These are phyloP conservation scores for Tirmania nivea DNA, from an alignment of 495 filamentous ascomycete species.

Conservation along the genomic window DNA sequence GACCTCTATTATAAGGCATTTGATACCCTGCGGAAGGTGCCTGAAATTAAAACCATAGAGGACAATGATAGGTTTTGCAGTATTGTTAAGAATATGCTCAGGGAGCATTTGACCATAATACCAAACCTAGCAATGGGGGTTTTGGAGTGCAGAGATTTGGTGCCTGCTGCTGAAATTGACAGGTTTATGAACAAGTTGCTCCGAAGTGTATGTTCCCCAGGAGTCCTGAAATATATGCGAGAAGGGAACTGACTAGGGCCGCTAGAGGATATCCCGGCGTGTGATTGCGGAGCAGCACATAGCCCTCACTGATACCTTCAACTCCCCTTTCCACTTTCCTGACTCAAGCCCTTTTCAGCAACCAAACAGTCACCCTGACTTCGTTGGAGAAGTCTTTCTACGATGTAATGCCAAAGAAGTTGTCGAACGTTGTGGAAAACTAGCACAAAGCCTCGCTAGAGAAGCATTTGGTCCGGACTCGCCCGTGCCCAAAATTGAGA, in stretches of 20 bases:
- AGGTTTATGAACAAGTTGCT: constrained; percentile 88
- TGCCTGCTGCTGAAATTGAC: constrained; percentile 60
- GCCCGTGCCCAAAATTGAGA: constrained; percentile 55
- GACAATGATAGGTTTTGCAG: constrained; percentile 85
- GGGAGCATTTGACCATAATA: constrained; percentile 80
- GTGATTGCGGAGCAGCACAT: constrained; percentile 97
- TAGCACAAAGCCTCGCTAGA: constrained; percentile 44
- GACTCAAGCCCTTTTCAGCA: constrained; percentile 34
- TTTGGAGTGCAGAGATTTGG: constrained; percentile 59
- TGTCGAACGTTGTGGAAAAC: constrained; percentile 55
- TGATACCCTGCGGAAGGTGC: constrained; percentile 62
- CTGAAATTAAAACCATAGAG: constrained; percentile 61
- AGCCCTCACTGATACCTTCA: constrained; percentile 88
- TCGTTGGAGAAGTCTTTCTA: constrained; percentile 88
- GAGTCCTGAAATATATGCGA: too few relatives aligned
- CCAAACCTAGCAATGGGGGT: constrained; percentile 87
- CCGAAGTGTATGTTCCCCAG: constrained; percentile 42
- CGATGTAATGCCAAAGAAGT: constrained; percentile 85
- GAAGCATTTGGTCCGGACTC: constrained; percentile 47
- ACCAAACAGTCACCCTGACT: constrained; percentile 48
- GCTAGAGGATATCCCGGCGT: constrained; percentile 70
- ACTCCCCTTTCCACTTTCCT: constrained; percentile 78
- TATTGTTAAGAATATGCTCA: constrained; percentile 52
- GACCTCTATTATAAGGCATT: constrained; percentile 94
- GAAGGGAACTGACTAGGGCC: background rate